These are phyloP conservation scores for Candida schatavii DNA, from an alignment of 805 yeast genomes.

Conservation along the genomic window DNA sequence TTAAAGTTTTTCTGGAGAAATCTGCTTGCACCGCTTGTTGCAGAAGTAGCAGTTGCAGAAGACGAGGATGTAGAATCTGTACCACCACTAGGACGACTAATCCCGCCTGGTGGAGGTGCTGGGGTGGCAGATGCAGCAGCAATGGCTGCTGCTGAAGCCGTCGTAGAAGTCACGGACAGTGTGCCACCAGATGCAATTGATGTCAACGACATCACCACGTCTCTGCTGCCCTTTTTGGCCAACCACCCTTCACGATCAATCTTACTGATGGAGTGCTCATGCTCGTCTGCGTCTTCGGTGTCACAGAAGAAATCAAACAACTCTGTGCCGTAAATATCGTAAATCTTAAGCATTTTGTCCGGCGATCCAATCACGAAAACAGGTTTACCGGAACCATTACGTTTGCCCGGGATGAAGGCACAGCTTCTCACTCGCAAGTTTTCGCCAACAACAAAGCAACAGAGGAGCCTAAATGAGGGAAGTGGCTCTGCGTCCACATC, in stretches of 20 bases:
- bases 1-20: slow-evolving; percentile 26
- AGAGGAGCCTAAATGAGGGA: slow-evolving; percentile 17
- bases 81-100: no score
- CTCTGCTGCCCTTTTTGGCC: slow-evolving; percentile 11
- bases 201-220: slow-evolving; percentile 6
- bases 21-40: background rate
- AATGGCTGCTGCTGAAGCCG: background rate
- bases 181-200: slow-evolving; percentile 1
- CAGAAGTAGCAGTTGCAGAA: background rate
- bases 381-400: slow-evolving; percentile 26
- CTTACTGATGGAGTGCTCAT: slow-evolving; percentile 7
- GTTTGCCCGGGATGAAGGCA: slow-evolving; percentile 60
- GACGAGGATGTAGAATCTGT: background rate
- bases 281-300: slow-evolving; percentile 7
- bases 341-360: slow-evolving; percentile 53
- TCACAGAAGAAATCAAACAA: slow-evolving; percentile 41
- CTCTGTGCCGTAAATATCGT: slow-evolving; percentile 36
- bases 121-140: background rate
- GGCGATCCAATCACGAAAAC: slow-evolving; percentile 74
- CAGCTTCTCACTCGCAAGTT: slow-evolving; percentile 46
- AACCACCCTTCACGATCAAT: slow-evolving; percentile 7
- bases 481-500: slow-evolving; percentile 11
- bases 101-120: no score
- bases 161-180: background rate
- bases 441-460: slow-evolving; percentile 41